Percentiles rank a stretch among this genome's conserved stretches.
These are phyloP conservation scores for Candida ulmi DNA, from an alignment of 805 yeast species.

Conservation along the genomic window DNA sequence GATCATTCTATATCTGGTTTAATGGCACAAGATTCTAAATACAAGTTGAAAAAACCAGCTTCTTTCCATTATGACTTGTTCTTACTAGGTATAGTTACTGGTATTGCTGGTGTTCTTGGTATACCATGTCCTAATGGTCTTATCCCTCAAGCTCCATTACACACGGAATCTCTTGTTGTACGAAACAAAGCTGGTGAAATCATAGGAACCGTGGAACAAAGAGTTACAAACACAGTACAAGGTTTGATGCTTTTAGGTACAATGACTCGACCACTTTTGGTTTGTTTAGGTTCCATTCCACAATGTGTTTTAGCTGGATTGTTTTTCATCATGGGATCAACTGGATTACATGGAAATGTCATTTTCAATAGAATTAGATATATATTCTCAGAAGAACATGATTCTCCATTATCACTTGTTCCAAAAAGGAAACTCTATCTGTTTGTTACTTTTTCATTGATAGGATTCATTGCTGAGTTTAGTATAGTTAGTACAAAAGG, in stretches of 20 bases:
- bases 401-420: constrained; percentile 25
- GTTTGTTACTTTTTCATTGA: constrained; percentile 52
- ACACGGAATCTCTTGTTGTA: constrained; percentile 71
- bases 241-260: constrained; percentile 80
- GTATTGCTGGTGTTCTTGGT: constrained; percentile 81
- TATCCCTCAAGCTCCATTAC: constrained; percentile 96
- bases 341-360: constrained; percentile 65
- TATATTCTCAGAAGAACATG: constrained; percentile 37
- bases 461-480: constrained; percentile 76
- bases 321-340: constrained; percentile 88
- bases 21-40: constrained; percentile 84
- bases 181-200: constrained; percentile 21
- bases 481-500: constrained; percentile 83
- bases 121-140: constrained; percentile 95
- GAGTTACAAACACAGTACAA: constrained; percentile 79
- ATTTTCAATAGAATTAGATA: constrained; percentile 59
- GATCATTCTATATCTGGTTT: constrained; percentile 94
- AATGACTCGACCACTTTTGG: constrained; percentile 83
- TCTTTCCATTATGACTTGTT: constrained; percentile 91
- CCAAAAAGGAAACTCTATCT: constrained; percentile 35
- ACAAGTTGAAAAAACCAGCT: constrained; percentile 78
- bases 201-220: constrained; percentile 71
- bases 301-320: constrained; percentile 91
- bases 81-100: constrained; percentile 80
- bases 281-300: constrained; percentile 79